These are phyloP conservation scores for Lasiosphaeria ovina DNA, from an alignment of 495 filamentous ascomycete genomes.

Conservation along the genomic window DNA sequence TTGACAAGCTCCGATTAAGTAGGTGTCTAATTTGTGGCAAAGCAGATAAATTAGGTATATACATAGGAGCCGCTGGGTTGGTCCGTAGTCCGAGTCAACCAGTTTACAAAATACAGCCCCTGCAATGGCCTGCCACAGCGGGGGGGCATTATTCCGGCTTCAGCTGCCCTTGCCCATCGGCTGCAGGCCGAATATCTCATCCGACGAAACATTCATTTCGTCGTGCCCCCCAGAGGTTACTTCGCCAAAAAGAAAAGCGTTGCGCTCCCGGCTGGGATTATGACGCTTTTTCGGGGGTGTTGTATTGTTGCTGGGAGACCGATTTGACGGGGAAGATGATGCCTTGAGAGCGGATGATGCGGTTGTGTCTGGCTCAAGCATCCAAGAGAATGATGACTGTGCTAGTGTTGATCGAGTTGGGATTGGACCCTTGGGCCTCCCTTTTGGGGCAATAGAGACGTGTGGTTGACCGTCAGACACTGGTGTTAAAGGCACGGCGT, in stretches of 20 bases:
- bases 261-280: constrained; percentile 47
- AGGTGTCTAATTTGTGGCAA: too few relatives aligned
- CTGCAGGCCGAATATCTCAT: constrained; percentile 48
- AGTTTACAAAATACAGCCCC: too few relatives aligned
- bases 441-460: background rate
- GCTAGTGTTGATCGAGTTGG: constrained; percentile 67
- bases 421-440: constrained; percentile 36
- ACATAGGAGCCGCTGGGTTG: too few relatives aligned
- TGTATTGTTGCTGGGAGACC: constrained; percentile 8
- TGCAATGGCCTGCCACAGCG: too few relatives aligned
- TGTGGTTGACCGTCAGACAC: constrained; percentile 2
- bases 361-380: constrained; percentile 64
- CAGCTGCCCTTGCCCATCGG: constrained; percentile 33
- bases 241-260: constrained; percentile 58
- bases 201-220: constrained; percentile 28
- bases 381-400: constrained; percentile 91
- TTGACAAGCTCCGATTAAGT: too few relatives aligned
- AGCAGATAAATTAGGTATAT: too few relatives aligned
- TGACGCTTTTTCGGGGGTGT: constrained; percentile 35
- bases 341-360: constrained; percentile 12
- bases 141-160: background rate
- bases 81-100: too few relatives aligned
- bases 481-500: background rate
- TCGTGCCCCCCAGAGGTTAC: constrained; percentile 28
- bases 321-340: constrained; percentile 13